These are phyloP conservation scores for Fraxinus greggii DNA, from an alignment of 305 asterid genomes.

Conservation along the genomic window DNA sequence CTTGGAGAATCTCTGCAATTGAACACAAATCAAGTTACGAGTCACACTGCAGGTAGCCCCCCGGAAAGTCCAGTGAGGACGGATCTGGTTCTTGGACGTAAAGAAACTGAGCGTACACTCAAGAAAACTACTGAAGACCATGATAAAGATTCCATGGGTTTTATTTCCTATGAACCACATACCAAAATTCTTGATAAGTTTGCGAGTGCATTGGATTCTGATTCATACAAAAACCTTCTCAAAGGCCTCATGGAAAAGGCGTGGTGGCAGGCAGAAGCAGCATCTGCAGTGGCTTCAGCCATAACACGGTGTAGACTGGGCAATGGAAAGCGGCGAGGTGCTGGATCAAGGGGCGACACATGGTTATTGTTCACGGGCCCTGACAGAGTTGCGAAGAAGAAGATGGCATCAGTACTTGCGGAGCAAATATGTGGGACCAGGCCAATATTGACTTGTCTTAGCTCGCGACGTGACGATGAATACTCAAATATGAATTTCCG, in stretches of 20 bases:
- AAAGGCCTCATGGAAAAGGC: conserved; percentile 90
- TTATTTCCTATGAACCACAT: conserved; percentile 62
- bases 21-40: conserved; percentile 34
- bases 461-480: conserved; percentile 50
- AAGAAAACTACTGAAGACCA: conserved; percentile 35
- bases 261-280: conserved; percentile 98
- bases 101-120: conserved; percentile 26
- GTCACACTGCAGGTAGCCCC: conserved; percentile 35
- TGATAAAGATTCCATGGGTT: conserved; percentile 63
- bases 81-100: conserved; percentile 56
- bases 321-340: conserved; percentile 61
- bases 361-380: conserved; percentile 89
- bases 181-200: conserved; percentile 60
- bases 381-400: conserved; percentile 74
- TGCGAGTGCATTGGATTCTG: conserved; percentile 68
- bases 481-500: conserved; percentile 54
- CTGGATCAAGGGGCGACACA: conserved; percentile 64
- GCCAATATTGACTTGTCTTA: conserved; percentile 61
- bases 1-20: conserved; percentile 58
- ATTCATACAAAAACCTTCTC: conserved; percentile 75
- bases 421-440: conserved; percentile 63
- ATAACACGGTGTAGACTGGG: conserved; percentile 74
- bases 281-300: conserved; percentile 74
- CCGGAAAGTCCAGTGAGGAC: conserved; percentile 78
- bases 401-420: conserved; percentile 73